Base-by-base conservation (phyloP, 768 basidiomycete genomes). In the Mycena latifolia region DNA sequence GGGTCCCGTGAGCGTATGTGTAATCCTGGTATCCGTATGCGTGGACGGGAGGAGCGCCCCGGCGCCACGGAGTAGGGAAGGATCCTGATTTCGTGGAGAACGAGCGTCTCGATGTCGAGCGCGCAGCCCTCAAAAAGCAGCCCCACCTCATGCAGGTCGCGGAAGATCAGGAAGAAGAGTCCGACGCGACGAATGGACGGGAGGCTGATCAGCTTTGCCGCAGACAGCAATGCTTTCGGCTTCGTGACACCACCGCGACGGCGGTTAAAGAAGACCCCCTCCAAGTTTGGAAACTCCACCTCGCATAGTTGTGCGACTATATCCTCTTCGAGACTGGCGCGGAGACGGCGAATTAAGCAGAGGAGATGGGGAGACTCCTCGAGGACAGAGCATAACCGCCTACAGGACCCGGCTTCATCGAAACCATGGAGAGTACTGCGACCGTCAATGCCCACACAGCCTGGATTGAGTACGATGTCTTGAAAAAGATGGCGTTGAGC, bases 401-500 rank as follows among this genome's bases (percentile, higher is more conserved):
- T 20, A 27, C 55, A 55, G 15, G 39, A 39, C 0, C 8, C 24
- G 2, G 39, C 24, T 22, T 43, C 55, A 9, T 41, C 39, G 28
- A n/a, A 29, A 12, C 5, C 2, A 8, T 9, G 11, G 25, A 6
- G 25, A 47, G 10, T 45, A 31, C 14, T 45, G 2, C 10, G 24
- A 10, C 25, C 39, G 25, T 43, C 39, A 18, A 55, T 22, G 9
- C n/a, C 15, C 3, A 7, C 20, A 17, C 41, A 43, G 3, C 27
- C 55, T 12, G 6, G 25, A 35, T 35, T 25, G 12, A 58, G 39
- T 1, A 47, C 20, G 46, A 58, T 20, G 22, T 58, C 56, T 24
- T 58, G 46, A 12, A 58, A 58, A 3, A 58, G 45, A 27, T 48
- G 56, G 3, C 47, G 56, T 18, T 58, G 56, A 5, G 56, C 56